A percentile compares a stretch with the other conserved stretches of the same genome.
phyloP scores from a whole-genome alignment of 306 rosid genomes.

The Echinosophora koreensis region DNA sequence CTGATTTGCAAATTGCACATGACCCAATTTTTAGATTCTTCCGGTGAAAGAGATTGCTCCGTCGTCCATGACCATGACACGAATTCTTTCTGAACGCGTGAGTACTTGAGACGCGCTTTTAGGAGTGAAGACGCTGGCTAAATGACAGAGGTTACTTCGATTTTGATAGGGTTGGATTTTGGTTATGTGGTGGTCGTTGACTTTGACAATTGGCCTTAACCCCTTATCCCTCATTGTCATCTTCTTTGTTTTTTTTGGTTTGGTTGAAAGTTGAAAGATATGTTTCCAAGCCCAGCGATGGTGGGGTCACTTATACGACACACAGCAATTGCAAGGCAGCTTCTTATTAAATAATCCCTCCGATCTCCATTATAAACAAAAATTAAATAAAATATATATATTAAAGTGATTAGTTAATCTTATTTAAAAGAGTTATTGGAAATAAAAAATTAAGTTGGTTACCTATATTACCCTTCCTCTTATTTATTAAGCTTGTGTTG shows the following conservation, averaged over 20 bases:
- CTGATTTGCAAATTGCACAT: too few species aligned
- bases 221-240: background rate
- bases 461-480: too few species aligned
- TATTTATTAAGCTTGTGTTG: too few species aligned
- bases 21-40: too few species aligned
- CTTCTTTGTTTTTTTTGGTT: background rate
- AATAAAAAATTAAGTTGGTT: too few species aligned
- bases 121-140: constrained; percentile 7
- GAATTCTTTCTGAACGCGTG: background rate
- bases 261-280: background rate
- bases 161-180: constrained; percentile 3
- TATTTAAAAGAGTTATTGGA: too few species aligned
- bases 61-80: too few species aligned
- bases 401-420: too few species aligned
- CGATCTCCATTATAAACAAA: too few species aligned
- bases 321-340: constrained; percentile 20
- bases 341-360: constrained; percentile 9
- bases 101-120: constrained; percentile 19
- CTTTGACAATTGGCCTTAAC: constrained; percentile 21
- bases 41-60: too few species aligned
- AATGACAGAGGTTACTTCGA: constrained; percentile 8
- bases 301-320: too few species aligned
- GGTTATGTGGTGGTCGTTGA: constrained; percentile 1
- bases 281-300: background rate
- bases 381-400: too few species aligned